These are phyloP conservation scores for Cicer pinnatifidum DNA, from an alignment of 306 rosid genomes.

Conservation along the genomic window DNA sequence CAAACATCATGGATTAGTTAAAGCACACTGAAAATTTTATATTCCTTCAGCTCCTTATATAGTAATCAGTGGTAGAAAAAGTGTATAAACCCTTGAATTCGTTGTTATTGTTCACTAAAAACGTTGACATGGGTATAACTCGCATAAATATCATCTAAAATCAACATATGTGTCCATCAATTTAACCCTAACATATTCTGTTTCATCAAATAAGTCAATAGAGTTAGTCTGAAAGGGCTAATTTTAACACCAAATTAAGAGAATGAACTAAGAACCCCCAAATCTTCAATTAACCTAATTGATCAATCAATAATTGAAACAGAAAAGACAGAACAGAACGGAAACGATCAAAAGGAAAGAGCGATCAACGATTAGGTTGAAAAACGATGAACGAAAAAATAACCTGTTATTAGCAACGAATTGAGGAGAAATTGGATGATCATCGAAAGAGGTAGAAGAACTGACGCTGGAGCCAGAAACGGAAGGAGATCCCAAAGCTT, in stretches of 20 bases:
- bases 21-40: conserved; percentile 29
- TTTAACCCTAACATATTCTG: neutral
- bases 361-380: neutral
- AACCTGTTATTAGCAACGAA: conserved; percentile 62
- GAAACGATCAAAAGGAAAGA: neutral
- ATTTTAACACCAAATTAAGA: neutral
- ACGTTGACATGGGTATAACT: neutral
- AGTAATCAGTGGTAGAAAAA: conserved; percentile 20
- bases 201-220: conserved; percentile 9
- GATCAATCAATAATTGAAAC: conserved; percentile 1
- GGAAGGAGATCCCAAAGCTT: conserved; percentile 63
- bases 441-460: conserved; percentile 78
- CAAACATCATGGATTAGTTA: conserved; percentile 42
- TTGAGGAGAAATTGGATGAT: conserved; percentile 58
- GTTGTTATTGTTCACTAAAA: conserved; percentile 18
- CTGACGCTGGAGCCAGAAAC: conserved; percentile 74
- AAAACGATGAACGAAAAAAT: neutral
- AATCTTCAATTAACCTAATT: conserved; percentile 19
- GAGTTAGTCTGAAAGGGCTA: neutral
- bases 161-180: conserved; percentile 23
- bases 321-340: neutral
- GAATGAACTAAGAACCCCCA: neutral
- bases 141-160: conserved; percentile 12
- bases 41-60: conserved; percentile 16
- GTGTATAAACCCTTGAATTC: conserved; percentile 20